Conservation (phyloP, 805 yeast genomes). For the Zygoascus bituminiphila region DNA sequence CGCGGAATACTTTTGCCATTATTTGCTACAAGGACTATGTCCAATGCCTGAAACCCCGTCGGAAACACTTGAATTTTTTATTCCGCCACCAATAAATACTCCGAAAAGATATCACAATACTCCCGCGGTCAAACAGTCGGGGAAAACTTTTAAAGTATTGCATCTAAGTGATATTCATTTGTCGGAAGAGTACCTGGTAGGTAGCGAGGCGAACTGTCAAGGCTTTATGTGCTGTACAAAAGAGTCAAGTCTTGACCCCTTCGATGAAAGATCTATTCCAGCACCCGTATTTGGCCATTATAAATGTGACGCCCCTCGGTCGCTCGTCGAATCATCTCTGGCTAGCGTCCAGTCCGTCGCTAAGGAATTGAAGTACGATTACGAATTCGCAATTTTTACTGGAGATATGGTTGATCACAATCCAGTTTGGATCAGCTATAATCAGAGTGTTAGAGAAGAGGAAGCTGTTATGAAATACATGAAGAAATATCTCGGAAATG, state of each 20-base stretch:
- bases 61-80: not conserved
- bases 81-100: not conserved
- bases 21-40: slow-evolving; percentile 41
- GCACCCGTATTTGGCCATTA: slow-evolving; percentile 58
- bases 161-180: slow-evolving; percentile 63
- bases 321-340: slow-evolving; percentile 51
- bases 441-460: slow-evolving; percentile 48
- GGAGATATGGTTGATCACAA: slow-evolving; percentile 71
- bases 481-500: slow-evolving; percentile 40
- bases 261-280: slow-evolving; percentile 34
- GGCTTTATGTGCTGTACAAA: slow-evolving; percentile 58
- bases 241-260: slow-evolving; percentile 35
- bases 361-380: slow-evolving; percentile 23
- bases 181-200: slow-evolving; percentile 41
- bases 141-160: slow-evolving; percentile 47
- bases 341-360: slow-evolving; percentile 34
- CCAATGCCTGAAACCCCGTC: slow-evolving; percentile 44
- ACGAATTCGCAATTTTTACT: slow-evolving; percentile 59
- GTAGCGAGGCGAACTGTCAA: slow-evolving; percentile 37
- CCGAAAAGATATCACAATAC: not conserved
- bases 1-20: slow-evolving; percentile 56
- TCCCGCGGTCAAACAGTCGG: slow-evolving; percentile 12
- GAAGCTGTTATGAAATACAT: slow-evolving; percentile 42
- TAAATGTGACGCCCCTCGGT: slow-evolving; percentile 58
- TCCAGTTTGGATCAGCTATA: slow-evolving; percentile 37